These are phyloP conservation scores for Phoma herbarum DNA, from an alignment of 2,329 filamentous ascomycete genomes.

Conservation along the genomic window DNA sequence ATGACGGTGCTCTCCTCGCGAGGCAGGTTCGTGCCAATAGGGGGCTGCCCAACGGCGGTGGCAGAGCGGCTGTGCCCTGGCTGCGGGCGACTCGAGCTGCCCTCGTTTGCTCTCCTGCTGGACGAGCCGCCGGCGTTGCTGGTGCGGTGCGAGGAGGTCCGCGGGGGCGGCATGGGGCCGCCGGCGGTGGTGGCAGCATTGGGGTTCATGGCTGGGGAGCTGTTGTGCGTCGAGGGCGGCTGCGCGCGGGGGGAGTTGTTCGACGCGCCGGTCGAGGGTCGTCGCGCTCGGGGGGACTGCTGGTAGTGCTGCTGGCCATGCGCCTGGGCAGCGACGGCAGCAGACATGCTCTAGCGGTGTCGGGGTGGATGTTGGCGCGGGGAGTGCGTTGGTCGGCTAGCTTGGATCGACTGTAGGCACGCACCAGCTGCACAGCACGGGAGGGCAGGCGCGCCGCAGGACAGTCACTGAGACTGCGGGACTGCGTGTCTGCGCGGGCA, in stretches of 20 bases:
- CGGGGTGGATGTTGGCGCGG: constrained; percentile 12
- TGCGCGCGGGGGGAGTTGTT: constrained; percentile 55
- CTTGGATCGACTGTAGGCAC: constrained; percentile 6
- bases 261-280: constrained; percentile 45
- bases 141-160: constrained; percentile 77
- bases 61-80: constrained; percentile 57
- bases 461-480: not conserved
- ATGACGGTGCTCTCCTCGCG: constrained; percentile 83
- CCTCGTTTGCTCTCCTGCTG: constrained; percentile 57
- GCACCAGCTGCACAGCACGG: not conserved
- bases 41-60: constrained; percentile 62
- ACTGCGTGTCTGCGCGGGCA: constrained; percentile 12
- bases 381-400: constrained; percentile 17
- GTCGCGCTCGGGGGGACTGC: constrained; percentile 41
- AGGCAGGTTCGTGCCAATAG: constrained; percentile 63
- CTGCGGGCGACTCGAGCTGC: constrained; percentile 41
- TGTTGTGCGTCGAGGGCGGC: constrained; percentile 44
- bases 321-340: constrained; percentile 49
- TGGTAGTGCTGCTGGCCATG: constrained; percentile 47
- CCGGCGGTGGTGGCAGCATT: constrained; percentile 63
- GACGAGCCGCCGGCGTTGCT: constrained; percentile 47
- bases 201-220: constrained; percentile 48
- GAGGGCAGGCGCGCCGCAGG: constrained; percentile 6
- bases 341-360: constrained; percentile 44
- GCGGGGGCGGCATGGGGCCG: constrained; percentile 76